These are phyloP conservation scores for Hevea brasiliensis DNA, from an alignment of 345 rosid genomes.

Conservation along the genomic window DNA sequence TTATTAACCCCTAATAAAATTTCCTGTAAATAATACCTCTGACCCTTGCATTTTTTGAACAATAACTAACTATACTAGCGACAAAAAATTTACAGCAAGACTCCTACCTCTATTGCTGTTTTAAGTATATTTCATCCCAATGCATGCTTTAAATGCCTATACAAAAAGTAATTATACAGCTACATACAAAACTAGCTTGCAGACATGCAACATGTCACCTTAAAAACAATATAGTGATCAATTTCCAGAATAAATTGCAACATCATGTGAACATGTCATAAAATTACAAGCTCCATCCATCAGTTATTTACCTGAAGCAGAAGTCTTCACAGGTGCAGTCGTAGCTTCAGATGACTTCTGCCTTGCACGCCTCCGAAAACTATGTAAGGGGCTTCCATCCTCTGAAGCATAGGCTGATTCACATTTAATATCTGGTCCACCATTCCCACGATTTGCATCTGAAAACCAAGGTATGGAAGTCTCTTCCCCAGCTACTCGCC, in stretches of 20 bases:
- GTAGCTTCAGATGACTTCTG: constrained; percentile 72
- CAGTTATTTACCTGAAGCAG: constrained; percentile 64
- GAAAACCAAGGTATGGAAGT: constrained; percentile 69
- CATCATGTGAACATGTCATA: constrained; percentile 3
- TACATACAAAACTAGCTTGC: not conserved
- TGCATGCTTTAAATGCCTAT: not conserved
- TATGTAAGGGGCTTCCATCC: constrained; percentile 64
- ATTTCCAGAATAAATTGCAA: constrained; percentile 1
- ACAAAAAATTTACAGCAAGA: not conserved
- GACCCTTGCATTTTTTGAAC: not conserved
- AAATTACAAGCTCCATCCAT: constrained; percentile 4
- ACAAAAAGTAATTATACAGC: not conserved
- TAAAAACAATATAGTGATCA: not conserved
- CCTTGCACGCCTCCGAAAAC: constrained; percentile 49
- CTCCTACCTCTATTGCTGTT: not conserved
- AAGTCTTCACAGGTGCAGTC: constrained; percentile 36
- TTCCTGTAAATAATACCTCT: not conserved
- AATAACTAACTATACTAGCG: not conserved
- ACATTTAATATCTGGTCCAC: constrained; percentile 55
- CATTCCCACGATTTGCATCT: constrained; percentile 53
- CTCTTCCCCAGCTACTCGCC: constrained; percentile 96
- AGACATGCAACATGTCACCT: not conserved
- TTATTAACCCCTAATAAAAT: not conserved
- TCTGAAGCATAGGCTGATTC: constrained; percentile 64
- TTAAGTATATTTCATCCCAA: not conserved